These are phyloP conservation scores for Nakataea oryzae DNA, from an alignment of 2,329 filamentous ascomycete species.

Conservation along the genomic window DNA sequence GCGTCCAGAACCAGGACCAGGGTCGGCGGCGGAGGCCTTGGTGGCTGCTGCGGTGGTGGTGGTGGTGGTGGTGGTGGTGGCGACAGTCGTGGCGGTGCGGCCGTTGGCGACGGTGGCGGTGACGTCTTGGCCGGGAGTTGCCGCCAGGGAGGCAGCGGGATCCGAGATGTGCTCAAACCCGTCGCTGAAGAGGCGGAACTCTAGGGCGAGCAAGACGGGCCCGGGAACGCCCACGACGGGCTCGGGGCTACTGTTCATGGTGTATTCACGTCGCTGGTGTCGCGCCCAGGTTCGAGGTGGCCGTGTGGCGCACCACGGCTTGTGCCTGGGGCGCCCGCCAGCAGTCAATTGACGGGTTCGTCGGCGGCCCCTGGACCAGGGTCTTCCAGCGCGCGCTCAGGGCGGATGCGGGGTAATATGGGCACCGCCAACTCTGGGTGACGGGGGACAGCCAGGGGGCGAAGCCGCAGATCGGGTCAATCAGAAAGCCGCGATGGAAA, in stretches of 20 bases:
- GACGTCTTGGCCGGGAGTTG: too few species aligned
- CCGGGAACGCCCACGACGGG: too few species aligned
- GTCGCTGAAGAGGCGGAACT: conserved; percentile 33
- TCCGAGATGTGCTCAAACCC: conserved; percentile 16
- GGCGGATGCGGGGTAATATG: too few species aligned
- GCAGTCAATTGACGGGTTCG: neutral
- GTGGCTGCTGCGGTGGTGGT: conserved; percentile 14
- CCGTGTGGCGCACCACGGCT: too few species aligned
- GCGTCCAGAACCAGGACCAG: neutral
- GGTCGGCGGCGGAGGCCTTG: too few species aligned
- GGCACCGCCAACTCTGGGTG: neutral
- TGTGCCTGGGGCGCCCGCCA: too few species aligned
- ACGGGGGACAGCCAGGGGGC: too few species aligned
- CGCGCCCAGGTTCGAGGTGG: too few species aligned
- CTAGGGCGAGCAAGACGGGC: conserved; percentile 26
- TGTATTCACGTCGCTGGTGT: too few species aligned
- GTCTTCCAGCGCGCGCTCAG: neutral
- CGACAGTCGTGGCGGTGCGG: neutral
- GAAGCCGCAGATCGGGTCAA: too few species aligned
- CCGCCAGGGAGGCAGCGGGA: neutral
- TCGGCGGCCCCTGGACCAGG: too few species aligned
- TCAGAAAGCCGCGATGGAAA: neutral
- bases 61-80: conserved; percentile 6
- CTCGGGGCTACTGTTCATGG: too few species aligned
- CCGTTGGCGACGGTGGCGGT: neutral